Base-by-base conservation (phyloP, 2,329 filamentous ascomycete species). In the Macroventuria anomochaeta region DNA sequence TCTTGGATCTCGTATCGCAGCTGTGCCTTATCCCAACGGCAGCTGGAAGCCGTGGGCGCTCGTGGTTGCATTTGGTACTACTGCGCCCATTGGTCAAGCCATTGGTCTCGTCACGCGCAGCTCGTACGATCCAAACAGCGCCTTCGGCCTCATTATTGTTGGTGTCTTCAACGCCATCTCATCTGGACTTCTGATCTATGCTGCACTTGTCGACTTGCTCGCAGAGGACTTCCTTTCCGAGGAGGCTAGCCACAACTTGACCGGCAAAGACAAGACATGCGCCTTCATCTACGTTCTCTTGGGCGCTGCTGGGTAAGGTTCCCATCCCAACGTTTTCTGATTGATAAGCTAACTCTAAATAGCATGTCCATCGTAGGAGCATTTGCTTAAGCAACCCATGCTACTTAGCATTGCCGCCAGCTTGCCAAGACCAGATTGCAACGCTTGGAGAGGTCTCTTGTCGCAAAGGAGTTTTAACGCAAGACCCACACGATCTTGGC, bases 141-240 rank as follows among this genome's bases (percentile, higher is more conserved):
- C 84, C 7, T 83, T 87, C 51, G 85, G 85, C 26, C 69, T 88
- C 23, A 85, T 88, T 53, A 81, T 88, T 42, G 85, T 88, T 10
- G 85, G 85, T 38, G 70, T 85, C 0, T 88, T 87, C 72, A 88
- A 88, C 62, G 84, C 85, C 21, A 87, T 88, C 78, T 87, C 84
- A 1, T 85, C 74, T 21, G 85, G 84, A 66, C 77, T 87, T 23
- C 70, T 87, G 6, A 80, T 87, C 44, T 87, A 86, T 63, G 84
- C 84, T 33, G 83, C 85, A 2, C 75, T 87, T 6, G 85, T 88
- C 2, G 85, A 88, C 66, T 72, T 88, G 25, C 72, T 88, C 29
- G 84, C 84, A 4, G 85, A 87, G 62, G 85, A 88, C 65, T 88
- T 88, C 73, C 75, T 88, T 15, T 86, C 84, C 0, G 73, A 76